These are phyloP conservation scores for Smallanthus sonchifolius DNA, from an alignment of 129 eudicot species.

Conservation along the genomic window DNA sequence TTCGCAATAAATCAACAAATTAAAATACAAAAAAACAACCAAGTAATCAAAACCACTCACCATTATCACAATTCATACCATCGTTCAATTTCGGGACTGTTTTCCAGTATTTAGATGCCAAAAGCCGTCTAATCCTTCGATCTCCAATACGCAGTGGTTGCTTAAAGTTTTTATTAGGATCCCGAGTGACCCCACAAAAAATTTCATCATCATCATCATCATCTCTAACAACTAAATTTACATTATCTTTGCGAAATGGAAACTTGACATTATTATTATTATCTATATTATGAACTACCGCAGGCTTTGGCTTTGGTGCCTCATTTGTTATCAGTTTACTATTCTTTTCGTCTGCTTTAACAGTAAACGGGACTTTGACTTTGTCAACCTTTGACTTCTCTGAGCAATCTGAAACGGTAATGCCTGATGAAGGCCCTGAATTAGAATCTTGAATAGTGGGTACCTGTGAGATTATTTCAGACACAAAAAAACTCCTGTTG, in stretches of 20 bases:
- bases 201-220: conserved; percentile 99
- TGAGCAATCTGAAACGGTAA: conserved; percentile 52
- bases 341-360: conserved; percentile 44
- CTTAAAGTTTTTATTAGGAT: conserved; percentile 47
- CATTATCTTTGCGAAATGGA: conserved; percentile 46
- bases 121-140: conserved; percentile 58
- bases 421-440: conserved; percentile 56
- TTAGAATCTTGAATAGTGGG: conserved; percentile 41
- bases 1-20: neutral
- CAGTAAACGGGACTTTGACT: conserved; percentile 34
- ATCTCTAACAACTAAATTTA: conserved; percentile 82
- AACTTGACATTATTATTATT: conserved; percentile 46
- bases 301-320: conserved; percentile 41
- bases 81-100: conserved; percentile 39
- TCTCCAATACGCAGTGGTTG: conserved; percentile 52
- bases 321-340: conserved; percentile 44
- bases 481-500: conserved; percentile 50
- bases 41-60: conserved; percentile 40
- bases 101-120: conserved; percentile 73
- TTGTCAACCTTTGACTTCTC: conserved; percentile 45
- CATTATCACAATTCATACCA: conserved; percentile 40
- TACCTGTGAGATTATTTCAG: conserved; percentile 60
- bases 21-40: neutral
- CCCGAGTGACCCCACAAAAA: conserved; percentile 63
- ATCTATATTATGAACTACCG: conserved; percentile 39